Percentiles rank a stretch among this genome's conserved stretches.
These are phyloP conservation scores for Brassica cretica DNA, from an alignment of 345 rosid species.

Conservation along the genomic window DNA sequence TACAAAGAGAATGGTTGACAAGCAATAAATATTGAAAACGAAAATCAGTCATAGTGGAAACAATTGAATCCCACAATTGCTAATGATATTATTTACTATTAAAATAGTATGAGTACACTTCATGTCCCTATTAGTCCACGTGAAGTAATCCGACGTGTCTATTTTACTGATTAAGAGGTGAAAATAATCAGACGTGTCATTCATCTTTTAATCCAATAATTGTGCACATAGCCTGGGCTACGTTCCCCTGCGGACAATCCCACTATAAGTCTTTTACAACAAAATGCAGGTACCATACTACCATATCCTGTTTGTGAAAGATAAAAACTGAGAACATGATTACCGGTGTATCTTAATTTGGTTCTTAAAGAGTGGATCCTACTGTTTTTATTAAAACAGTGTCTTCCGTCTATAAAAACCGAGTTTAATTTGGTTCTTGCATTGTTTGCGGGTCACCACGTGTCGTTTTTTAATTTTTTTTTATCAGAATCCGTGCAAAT, in stretches of 20 bases:
- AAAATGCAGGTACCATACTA: background rate
- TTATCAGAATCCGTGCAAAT: too few relatives aligned
- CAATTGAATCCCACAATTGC: background rate
- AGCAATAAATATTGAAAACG: background rate
- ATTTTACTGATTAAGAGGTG: conserved; percentile 18
- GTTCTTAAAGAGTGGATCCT: too few relatives aligned
- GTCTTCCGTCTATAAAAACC: too few relatives aligned
- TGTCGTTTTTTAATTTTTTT: too few relatives aligned
- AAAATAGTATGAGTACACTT: background rate
- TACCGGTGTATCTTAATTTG: too few relatives aligned
- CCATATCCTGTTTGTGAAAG: background rate
- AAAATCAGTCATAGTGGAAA: conserved; percentile 19
- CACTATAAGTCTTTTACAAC: conserved; percentile 6
- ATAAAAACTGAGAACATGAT: background rate
- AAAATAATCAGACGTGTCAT: conserved; percentile 31
- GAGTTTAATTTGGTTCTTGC: too few relatives aligned
- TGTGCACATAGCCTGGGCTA: background rate
- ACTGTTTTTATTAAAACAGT: too few relatives aligned
- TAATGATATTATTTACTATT: background rate
- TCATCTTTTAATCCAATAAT: conserved; percentile 27
- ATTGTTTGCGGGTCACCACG: too few relatives aligned
- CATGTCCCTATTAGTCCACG: conserved; percentile 41
- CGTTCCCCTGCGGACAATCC: conserved; percentile 23
- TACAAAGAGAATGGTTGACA: conserved; percentile 6
- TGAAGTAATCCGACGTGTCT: conserved; percentile 30